Conservation (phyloP, 163 green algal species). For the Prototheca wickerhamii region DNA sequence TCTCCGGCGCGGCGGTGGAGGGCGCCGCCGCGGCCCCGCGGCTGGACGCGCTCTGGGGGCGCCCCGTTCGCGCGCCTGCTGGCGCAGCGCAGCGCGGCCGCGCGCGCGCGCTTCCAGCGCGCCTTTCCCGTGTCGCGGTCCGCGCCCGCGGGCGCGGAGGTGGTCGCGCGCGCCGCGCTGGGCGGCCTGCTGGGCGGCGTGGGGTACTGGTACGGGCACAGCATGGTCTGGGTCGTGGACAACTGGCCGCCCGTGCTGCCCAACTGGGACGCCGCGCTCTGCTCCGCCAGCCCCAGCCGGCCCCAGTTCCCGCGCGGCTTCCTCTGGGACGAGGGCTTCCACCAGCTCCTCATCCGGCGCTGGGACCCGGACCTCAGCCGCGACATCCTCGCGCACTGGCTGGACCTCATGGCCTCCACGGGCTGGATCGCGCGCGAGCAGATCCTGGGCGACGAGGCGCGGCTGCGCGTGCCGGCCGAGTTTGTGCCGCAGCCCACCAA, state of each 20-base stretch:
- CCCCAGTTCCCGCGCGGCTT: constrained; percentile 93
- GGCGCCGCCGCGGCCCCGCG: background rate
- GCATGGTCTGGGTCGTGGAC: constrained; percentile 38
- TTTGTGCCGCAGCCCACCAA: constrained; percentile 73
- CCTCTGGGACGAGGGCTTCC: constrained; percentile 97
- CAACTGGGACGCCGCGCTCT: constrained; percentile 49
- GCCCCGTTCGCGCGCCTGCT: constrained; percentile 26
- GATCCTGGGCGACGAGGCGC: constrained; percentile 83
- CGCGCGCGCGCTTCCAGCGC: background rate
- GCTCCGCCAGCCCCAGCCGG: constrained; percentile 73
- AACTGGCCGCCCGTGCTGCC: background rate
- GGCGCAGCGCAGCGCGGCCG: constrained; percentile 8
- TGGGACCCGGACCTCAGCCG: constrained; percentile 55
- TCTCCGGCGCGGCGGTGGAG: constrained; percentile 1
- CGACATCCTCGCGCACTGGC: constrained; percentile 81
- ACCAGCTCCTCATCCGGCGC: constrained; percentile 62
- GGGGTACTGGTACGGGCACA: constrained; percentile 85
- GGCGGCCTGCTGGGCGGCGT: constrained; percentile 87
- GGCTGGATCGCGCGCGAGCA: constrained; percentile 87
- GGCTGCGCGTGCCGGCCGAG: constrained; percentile 58
- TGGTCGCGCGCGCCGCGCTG: constrained; percentile 57
- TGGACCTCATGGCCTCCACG: constrained; percentile 79
- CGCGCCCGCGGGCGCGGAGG: background rate
- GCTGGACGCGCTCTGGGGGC: constrained; percentile 5
- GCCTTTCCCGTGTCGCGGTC: background rate